Conservation (phyloP, 306 rosid genomes). For the cucumber (Cucumis sativus) region DNA sequence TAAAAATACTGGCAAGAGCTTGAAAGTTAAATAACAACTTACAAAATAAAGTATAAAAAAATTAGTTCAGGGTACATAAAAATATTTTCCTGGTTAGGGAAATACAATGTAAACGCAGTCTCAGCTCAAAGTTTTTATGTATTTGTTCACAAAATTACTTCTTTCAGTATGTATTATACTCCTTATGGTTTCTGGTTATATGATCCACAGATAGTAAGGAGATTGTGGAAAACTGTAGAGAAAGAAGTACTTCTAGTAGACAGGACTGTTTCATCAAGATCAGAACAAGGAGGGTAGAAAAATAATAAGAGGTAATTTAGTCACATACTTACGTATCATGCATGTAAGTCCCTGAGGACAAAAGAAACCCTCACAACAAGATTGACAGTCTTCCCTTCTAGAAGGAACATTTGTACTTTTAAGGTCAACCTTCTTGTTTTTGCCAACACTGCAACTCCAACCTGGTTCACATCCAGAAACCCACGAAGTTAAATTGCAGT, state of each 20-base stretch:
- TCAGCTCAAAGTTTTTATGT: background rate
- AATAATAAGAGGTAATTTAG: background rate
- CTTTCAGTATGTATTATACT: background rate
- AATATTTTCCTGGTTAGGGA: background rate
- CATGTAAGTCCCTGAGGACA: constrained; percentile 75
- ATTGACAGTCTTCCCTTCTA: constrained; percentile 37
- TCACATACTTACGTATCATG: constrained; percentile 69
- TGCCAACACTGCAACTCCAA: constrained; percentile 52
- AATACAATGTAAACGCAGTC: background rate
- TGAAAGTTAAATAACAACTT: background rate
- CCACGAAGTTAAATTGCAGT: constrained; percentile 69
- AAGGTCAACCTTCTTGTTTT: constrained; percentile 23
- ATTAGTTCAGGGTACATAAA: background rate
- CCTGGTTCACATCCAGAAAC: constrained; percentile 71
- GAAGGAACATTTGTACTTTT: constrained; percentile 23
- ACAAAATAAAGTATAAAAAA: background rate
- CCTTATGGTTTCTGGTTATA: background rate
- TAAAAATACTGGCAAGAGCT: background rate
- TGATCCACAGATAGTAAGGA: background rate
- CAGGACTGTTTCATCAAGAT: background rate
- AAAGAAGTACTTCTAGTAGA: background rate
- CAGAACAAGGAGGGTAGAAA: background rate
- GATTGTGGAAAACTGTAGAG: background rate
- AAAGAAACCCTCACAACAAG: constrained; percentile 82
- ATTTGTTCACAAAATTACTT: background rate